A percentile compares a stretch with the other conserved stretches of the same genome.
These are phyloP conservation scores for Novymonas esmeraldas DNA, from an alignment of 208 protist species.

Conservation along the genomic window DNA sequence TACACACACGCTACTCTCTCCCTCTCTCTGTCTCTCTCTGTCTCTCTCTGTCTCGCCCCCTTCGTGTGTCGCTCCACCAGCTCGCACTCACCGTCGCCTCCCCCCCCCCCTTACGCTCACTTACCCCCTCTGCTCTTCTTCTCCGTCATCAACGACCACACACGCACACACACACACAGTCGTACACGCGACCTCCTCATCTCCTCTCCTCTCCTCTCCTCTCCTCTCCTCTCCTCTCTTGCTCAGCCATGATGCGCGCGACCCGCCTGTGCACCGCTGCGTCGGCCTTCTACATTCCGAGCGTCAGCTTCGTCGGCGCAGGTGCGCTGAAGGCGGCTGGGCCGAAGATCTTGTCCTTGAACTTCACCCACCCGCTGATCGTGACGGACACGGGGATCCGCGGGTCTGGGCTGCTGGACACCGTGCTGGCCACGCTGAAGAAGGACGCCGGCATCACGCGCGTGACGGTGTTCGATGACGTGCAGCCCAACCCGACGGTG, in stretches of 20 bases:
- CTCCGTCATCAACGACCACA: no score
- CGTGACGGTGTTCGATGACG: conserved; percentile 55
- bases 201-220: not conserved
- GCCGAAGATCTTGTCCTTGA: conserved; percentile 56
- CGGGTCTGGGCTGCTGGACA: conserved; percentile 57
- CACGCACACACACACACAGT: no score
- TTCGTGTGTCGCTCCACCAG: no score
- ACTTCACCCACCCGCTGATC: conserved; percentile 71
- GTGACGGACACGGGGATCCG: conserved; percentile 72
- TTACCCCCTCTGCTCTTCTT: no score
- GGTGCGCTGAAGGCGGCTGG: conserved; percentile 61
- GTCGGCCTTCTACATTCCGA: conserved; percentile 65
- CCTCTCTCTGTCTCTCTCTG: no score
- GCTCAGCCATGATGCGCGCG: conserved; percentile 34
- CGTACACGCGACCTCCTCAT: no score
- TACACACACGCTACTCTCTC: no score
- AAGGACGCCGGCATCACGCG: conserved; percentile 50
- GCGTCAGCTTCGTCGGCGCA: conserved; percentile 58
- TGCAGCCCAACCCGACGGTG: conserved; percentile 71
- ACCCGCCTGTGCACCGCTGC: conserved; percentile 39
- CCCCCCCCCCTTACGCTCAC: no score
- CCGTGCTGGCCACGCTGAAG: conserved; percentile 53
- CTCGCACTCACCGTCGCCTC: no score
- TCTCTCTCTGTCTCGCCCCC: no score
- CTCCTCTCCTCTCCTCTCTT: not conserved